Base-by-base conservation (phyloP, 2,329 filamentous ascomycete species). In the Scedosporium apiospermum region DNA sequence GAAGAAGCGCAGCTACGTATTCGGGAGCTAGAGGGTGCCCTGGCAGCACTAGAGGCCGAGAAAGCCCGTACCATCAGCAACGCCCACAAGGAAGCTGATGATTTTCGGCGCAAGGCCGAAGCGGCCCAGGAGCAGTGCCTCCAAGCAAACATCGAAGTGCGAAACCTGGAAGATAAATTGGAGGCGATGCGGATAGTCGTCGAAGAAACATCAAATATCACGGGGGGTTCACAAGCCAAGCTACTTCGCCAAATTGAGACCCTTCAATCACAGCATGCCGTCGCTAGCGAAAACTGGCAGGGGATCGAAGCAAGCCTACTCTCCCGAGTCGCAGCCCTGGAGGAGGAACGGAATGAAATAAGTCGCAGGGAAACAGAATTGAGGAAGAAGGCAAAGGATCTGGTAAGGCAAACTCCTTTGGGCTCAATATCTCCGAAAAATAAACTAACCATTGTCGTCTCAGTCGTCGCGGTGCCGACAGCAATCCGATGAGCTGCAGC, bases 281-380 rank as follows among this genome's bases (percentile, higher is more conserved):
- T 96, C 62, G 95, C 95, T 1, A 95, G 91, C 67, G 91, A 96
- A 70, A 99, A 99, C 69, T 99, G 96, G 95, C 93, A 97, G 71
- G 91, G 92, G 0, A 96, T 99, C 65, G 93, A 99, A 74, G 85
- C 89, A 9, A 96, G 90, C 2, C 76, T 99, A 38, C 83, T 93
- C 60, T 86, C 90, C 23, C 85, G 93, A 63, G 82, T 95, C 10
- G 82, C 87, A 3, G 88, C 80, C 59, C 79, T 98, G 9, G 95
- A 99, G 73, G 95, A 89, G 71, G 96, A 99, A 73, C 86, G 91
- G 63, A 93, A 98, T 70, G 95, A 99, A 69, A 85, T 90, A 7
- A 81, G 86, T 59, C 87, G 87, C 67, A 87, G 91, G 64, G 95
- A 99, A 75, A 88, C 85, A 4, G 95, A 98, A 46, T 85, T 96